Conservation (phyloP, 164 flowering plant genomes). For the Liquidambar formosana region DNA sequence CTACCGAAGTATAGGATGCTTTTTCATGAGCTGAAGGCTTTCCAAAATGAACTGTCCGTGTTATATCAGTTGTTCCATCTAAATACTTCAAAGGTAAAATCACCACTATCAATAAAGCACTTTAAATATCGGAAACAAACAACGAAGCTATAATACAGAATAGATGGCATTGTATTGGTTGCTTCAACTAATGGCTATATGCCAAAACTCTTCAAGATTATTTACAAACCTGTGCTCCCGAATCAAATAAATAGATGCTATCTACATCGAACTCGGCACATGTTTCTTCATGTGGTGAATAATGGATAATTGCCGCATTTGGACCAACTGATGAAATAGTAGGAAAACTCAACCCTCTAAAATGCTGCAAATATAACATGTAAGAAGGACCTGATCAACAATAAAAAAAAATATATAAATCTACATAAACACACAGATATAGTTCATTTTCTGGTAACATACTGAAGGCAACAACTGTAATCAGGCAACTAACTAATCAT, state of each 20-base stretch:
- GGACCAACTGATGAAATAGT: conserved; percentile 97
- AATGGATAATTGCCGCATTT: conserved; percentile 94
- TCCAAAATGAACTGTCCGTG: conserved; percentile 97
- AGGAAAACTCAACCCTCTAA: conserved; percentile 95
- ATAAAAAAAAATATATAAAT: not conserved
- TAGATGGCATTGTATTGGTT: conserved; percentile 2
- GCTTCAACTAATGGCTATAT: not conserved
- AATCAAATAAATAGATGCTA: conserved; percentile 81
- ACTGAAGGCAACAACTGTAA: not conserved
- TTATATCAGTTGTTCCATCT: conserved; percentile 99
- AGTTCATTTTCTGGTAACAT: not conserved
- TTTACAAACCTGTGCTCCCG: conserved; percentile 89
- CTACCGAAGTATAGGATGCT: conserved; percentile 90
- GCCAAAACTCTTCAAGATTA: conserved; percentile 8
- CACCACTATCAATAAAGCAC: conserved; percentile 7
- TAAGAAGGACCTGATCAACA: not conserved
- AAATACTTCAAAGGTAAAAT: conserved; percentile 55
- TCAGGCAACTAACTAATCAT: not conserved
- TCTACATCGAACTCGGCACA: conserved; percentile 90
- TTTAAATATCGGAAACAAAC: conserved; percentile 5
- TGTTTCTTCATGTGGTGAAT: conserved; percentile 63
- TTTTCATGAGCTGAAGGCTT: conserved; percentile 91
- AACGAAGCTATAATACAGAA: not conserved
- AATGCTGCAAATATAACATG: conserved; percentile 57
- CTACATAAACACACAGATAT: not conserved